Conservation (phyloP, 2,329 filamentous ascomycete species). For the Albifimbria verrucaria region DNA sequence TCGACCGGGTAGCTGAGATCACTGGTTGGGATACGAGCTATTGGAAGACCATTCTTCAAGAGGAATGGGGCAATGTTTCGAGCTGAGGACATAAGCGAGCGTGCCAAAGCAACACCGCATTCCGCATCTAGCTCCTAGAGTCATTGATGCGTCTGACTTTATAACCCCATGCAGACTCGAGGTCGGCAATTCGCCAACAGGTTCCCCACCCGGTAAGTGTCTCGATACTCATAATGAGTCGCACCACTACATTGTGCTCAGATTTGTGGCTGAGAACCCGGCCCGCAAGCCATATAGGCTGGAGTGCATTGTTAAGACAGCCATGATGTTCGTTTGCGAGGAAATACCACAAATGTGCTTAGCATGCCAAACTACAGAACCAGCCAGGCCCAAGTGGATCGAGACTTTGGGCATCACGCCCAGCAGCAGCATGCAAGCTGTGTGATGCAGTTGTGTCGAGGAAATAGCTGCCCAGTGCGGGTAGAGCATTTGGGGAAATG, state of each 20-base stretch:
- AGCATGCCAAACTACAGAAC: neutral
- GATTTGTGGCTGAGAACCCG: neutral
- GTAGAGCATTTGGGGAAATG: neutral
- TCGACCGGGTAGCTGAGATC: neutral
- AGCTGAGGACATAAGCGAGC: neutral
- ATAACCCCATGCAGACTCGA: neutral
- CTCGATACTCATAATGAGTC: neutral
- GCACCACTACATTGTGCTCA: neutral
- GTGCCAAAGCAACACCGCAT: neutral
- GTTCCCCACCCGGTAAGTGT: neutral
- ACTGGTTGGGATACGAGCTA: neutral
- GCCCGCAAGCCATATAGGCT: neutral
- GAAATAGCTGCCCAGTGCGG: neutral
- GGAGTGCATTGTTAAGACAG: neutral
- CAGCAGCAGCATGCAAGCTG: neutral
- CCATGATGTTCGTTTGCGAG: neutral
- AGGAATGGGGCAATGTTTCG: neutral
- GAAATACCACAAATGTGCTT: neutral
- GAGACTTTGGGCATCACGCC: neutral
- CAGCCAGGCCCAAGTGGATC: neutral
- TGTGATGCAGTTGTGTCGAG: neutral
- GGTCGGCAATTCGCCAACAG: neutral
- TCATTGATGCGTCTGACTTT: neutral
- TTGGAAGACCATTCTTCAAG: neutral
- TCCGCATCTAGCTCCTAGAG: neutral